A percentile compares a stretch with the other conserved stretches of the same genome.
Evolutionary conservation across 2,329 filamentous ascomycete species (phyloP).

Genomic region (Hysterium pulicare): DNA sequence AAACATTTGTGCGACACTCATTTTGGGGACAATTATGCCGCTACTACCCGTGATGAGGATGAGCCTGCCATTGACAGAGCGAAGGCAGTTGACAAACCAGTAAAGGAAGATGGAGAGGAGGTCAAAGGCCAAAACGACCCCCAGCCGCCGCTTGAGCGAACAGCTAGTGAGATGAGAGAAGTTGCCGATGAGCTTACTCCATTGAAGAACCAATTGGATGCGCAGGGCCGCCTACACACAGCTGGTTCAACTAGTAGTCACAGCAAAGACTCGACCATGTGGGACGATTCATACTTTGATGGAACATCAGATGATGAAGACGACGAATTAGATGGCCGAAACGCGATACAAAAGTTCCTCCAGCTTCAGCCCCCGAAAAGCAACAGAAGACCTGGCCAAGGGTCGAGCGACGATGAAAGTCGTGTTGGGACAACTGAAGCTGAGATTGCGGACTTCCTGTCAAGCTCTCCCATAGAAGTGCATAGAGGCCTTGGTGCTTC

Average conservation of each 20-base stretch:
- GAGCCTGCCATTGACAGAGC: constrained; percentile 68
- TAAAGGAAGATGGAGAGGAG: constrained; percentile 64
- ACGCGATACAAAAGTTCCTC: constrained; percentile 34
- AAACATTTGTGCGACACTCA: constrained; percentile 94
- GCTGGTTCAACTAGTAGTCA: constrained; percentile 19
- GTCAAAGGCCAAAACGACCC: constrained; percentile 48
- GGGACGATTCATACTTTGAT: constrained; percentile 51
- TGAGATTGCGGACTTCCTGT: constrained; percentile 40
- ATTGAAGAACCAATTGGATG: constrained; percentile 20
- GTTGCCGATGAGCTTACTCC: constrained; percentile 40
- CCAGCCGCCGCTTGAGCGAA: constrained; percentile 37
- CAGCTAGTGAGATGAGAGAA: constrained; percentile 49
- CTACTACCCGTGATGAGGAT: constrained; percentile 64
- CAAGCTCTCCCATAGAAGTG: constrained; percentile 23
- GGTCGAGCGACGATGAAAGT: constrained; percentile 11
- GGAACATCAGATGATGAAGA: constrained; percentile 47
- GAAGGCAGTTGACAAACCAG: constrained; percentile 54
- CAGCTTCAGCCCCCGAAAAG: constrained; percentile 22
- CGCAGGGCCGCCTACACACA: constrained; percentile 20
- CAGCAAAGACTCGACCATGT: constrained; percentile 42
- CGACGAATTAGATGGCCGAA: constrained; percentile 38
- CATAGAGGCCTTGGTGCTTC: constrained; percentile 40
- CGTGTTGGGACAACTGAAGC: constrained; percentile 34
- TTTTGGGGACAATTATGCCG: constrained; percentile 72
- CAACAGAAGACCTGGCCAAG: constrained; percentile 10